Conservation (phyloP, 805 yeast genomes). For the Teunomyces stri region DNA sequence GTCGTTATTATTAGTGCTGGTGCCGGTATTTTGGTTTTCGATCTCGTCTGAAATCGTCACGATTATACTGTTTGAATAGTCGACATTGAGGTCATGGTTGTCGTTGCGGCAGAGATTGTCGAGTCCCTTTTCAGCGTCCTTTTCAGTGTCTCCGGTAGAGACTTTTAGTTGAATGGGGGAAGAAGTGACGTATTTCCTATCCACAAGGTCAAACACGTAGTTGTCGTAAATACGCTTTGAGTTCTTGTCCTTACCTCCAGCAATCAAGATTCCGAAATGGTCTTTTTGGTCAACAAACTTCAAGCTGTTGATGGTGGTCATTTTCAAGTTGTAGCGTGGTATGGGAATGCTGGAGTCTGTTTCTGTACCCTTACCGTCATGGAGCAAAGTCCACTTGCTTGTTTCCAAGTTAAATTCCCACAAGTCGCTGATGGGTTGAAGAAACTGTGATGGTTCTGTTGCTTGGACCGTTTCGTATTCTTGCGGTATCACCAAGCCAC, state of each 20-base stretch:
- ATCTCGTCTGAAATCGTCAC: slow-evolving; percentile 26
- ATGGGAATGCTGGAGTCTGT: slow-evolving; percentile 20
- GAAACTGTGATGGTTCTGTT: slow-evolving; percentile 17
- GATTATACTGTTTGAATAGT: slow-evolving; percentile 34
- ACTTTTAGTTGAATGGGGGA: slow-evolving; percentile 17
- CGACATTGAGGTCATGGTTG: slow-evolving; percentile 22
- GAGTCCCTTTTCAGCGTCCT: slow-evolving; percentile 12
- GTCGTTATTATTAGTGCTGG: background rate
- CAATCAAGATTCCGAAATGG: slow-evolving; percentile 50
- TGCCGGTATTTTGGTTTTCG: slow-evolving; percentile 2
- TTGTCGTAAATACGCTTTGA: slow-evolving; percentile 32
- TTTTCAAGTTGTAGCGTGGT: slow-evolving; percentile 53
- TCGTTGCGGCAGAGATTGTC: slow-evolving; percentile 14
- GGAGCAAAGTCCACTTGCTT: slow-evolving; percentile 53
- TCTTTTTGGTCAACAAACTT: slow-evolving; percentile 34
- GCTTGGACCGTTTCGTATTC: slow-evolving; percentile 29
- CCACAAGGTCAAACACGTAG: slow-evolving; percentile 46
- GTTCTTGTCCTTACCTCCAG: slow-evolving; percentile 49
- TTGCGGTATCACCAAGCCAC: slow-evolving; percentile 52
- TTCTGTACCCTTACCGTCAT: slow-evolving; percentile 27
- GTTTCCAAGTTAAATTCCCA: slow-evolving; percentile 63
- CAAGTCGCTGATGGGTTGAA: slow-evolving; percentile 56
- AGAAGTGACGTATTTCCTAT: slow-evolving; percentile 28
- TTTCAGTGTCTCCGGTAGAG: slow-evolving; percentile 10
- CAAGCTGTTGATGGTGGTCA: slow-evolving; percentile 41